Conservation (phyloP, 2,329 filamentous ascomycete species). For the Spiromastix sp. region DNA sequence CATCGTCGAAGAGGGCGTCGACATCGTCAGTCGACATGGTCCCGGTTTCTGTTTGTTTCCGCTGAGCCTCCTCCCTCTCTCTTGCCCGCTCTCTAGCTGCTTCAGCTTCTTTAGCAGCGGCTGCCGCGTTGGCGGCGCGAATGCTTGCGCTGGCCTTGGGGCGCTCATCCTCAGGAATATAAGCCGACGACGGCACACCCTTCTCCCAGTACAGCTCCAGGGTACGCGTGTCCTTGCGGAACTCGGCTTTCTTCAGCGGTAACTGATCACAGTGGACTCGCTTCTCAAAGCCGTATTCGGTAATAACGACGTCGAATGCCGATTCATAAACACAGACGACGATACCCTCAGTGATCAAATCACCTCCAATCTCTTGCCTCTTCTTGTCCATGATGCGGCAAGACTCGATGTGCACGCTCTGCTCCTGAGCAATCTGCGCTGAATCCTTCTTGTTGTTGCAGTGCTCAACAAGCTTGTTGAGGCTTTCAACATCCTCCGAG, state of each 20-base stretch:
- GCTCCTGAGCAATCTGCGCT: constrained; percentile 91
- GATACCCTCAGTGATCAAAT: constrained; percentile 90
- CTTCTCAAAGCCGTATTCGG: constrained; percentile 98
- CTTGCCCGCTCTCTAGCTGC: constrained; percentile 70
- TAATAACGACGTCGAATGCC: constrained; percentile 94
- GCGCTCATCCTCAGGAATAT: constrained; percentile 92
- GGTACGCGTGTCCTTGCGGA: constrained; percentile 88
- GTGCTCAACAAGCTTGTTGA: constrained; percentile 86
- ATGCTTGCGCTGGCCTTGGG: constrained; percentile 70
- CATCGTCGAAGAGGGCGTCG: constrained; percentile 91
- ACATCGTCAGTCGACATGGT: constrained; percentile 89
- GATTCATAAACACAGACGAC: constrained; percentile 97
- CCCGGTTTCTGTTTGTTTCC: constrained; percentile 88
- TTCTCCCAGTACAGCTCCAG: constrained; percentile 99
- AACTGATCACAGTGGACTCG: constrained; percentile 97
- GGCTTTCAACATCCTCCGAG: constrained; percentile 73
- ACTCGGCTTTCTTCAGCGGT: constrained; percentile 96
- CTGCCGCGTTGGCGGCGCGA: constrained; percentile 62
- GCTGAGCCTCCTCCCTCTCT: constrained; percentile 81
- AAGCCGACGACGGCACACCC: constrained; percentile 90
- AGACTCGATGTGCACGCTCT: constrained; percentile 96
- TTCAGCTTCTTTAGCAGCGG: constrained; percentile 69
- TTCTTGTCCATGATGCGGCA: constrained; percentile 94
- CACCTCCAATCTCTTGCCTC: constrained; percentile 73
- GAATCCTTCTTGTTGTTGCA: constrained; percentile 99